Evolutionary conservation across 306 rosid species (phyloP).

Genomic region (Prosopis cineraria): DNA sequence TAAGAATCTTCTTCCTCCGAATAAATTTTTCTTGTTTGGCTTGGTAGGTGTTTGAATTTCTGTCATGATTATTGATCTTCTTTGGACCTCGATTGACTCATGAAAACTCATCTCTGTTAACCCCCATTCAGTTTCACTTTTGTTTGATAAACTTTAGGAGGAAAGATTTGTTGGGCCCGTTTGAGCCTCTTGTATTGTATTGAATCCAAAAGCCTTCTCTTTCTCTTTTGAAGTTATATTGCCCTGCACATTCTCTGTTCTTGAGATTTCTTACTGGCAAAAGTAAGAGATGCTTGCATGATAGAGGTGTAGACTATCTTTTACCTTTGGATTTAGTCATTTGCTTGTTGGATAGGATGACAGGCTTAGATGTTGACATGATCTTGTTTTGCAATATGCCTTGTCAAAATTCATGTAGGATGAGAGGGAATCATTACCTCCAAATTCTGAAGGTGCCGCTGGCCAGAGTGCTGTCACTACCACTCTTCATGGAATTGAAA

Average conservation of each 20-base stretch:
- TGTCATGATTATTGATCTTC: constrained; percentile 23
- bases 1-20: constrained; percentile 41
- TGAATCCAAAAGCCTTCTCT: not conserved
- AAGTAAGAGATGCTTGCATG: not conserved
- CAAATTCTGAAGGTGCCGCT: constrained; percentile 53
- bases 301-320: not conserved
- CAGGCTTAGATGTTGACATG: constrained; percentile 18
- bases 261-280: constrained; percentile 24
- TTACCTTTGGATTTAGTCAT: constrained; percentile 12
- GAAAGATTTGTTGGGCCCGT: constrained; percentile 15
- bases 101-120: constrained; percentile 23
- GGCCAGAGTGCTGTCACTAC: constrained; percentile 46
- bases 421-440: constrained; percentile 69
- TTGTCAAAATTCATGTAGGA: constrained; percentile 55
- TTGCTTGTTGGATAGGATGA: constrained; percentile 10
- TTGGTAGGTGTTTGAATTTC: not conserved
- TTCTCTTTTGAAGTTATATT: not conserved
- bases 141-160: not conserved
- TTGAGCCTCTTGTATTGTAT: constrained; percentile 11
- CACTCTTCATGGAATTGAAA: constrained; percentile 88
- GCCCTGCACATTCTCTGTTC: not conserved
- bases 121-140: not conserved
- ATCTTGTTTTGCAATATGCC: constrained; percentile 19
- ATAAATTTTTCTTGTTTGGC: not conserved
- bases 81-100: constrained; percentile 49